Percentiles rank a stretch among this genome's conserved stretches.
Conservation (phyloP, 169 alveolate genomes). For the Plasmodium fragile region DNA sequence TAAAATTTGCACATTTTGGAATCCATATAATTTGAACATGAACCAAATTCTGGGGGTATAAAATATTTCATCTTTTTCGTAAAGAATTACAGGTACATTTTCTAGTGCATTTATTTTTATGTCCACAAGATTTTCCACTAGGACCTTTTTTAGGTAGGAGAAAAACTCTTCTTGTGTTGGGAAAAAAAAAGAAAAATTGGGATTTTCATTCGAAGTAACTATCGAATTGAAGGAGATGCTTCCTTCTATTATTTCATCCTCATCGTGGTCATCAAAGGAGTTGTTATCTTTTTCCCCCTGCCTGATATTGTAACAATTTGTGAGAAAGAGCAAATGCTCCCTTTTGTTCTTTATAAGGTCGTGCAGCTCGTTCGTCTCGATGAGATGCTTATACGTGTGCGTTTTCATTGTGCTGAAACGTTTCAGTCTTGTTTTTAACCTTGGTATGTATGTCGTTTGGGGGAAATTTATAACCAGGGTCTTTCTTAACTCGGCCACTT, state of each 20-base stretch:
- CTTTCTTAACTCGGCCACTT: background rate
- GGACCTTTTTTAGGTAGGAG: conserved; percentile 12
- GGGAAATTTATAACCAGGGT: background rate
- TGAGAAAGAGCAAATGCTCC: conserved; percentile 40
- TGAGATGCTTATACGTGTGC: conserved; percentile 15
- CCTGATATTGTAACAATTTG: conserved; percentile 44
- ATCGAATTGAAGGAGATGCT: conserved; percentile 37
- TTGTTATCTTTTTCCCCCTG: background rate
- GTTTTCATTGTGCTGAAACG: conserved; percentile 1
- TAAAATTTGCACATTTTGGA: conserved; percentile 38
- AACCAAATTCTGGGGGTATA: conserved; percentile 70
- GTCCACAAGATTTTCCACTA: conserved; percentile 6
- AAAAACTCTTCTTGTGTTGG: conserved; percentile 55
- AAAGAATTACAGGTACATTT: conserved; percentile 46
- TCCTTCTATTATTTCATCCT: conserved; percentile 57
- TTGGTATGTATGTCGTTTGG: background rate
- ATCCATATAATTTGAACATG: conserved; percentile 53
- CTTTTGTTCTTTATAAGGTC: conserved; percentile 47
- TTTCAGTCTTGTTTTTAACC: background rate
- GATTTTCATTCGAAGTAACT: conserved; percentile 23
- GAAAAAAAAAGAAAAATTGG: conserved; percentile 59
- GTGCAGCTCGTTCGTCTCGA: conserved; percentile 37
- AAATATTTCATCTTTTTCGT: conserved; percentile 63
- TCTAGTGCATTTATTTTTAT: conserved; percentile 14
- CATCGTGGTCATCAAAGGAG: background rate